Conservation (phyloP, 352 stramenopile genomes). For the Blastocystis hominis region DNA sequence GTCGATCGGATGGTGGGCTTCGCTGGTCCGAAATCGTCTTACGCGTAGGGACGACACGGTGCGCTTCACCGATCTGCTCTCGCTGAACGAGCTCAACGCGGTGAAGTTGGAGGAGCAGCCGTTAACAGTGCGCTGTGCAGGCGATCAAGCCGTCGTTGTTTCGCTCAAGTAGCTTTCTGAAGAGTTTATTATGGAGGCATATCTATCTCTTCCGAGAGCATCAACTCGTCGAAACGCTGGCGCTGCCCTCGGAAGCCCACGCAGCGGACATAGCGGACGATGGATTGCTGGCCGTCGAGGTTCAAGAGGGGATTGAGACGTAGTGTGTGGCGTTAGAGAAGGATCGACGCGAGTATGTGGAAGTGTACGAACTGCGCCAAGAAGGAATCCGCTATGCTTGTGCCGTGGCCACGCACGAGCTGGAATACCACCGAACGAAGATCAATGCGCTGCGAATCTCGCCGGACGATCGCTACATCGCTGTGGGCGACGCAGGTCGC, state of each 20-base stretch:
- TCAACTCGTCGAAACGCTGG: slow-evolving; percentile 69
- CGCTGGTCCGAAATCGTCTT: slow-evolving; percentile 63
- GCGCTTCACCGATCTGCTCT: slow-evolving; percentile 66
- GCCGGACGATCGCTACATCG: slow-evolving; percentile 71
- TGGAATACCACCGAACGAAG: slow-evolving; percentile 37
- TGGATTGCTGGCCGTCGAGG: background rate
- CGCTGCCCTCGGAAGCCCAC: slow-evolving; percentile 62
- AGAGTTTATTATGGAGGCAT: background rate
- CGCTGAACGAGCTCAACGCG: slow-evolving; percentile 69
- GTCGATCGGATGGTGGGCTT: slow-evolving; percentile 72
- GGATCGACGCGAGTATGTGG: slow-evolving; percentile 17
- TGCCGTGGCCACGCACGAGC: slow-evolving; percentile 1
- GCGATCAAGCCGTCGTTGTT: slow-evolving; percentile 71
- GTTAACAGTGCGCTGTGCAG: slow-evolving; percentile 65
- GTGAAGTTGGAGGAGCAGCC: slow-evolving; percentile 63
- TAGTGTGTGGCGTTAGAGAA: slow-evolving; percentile 35
- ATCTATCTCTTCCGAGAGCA: slow-evolving; percentile 70
- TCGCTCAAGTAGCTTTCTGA: background rate
- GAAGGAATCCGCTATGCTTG: slow-evolving; percentile 6
- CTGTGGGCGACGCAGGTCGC: slow-evolving; percentile 74
- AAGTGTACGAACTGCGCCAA: background rate
- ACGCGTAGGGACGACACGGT: slow-evolving; percentile 65
- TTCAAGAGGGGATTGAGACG: background rate
- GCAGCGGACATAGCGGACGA: slow-evolving; percentile 8
- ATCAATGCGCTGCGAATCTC: slow-evolving; percentile 74